Evolutionary conservation across 2,329 filamentous ascomycete genomes (phyloP).

Genomic region (Akanthomyces muscarius): DNA sequence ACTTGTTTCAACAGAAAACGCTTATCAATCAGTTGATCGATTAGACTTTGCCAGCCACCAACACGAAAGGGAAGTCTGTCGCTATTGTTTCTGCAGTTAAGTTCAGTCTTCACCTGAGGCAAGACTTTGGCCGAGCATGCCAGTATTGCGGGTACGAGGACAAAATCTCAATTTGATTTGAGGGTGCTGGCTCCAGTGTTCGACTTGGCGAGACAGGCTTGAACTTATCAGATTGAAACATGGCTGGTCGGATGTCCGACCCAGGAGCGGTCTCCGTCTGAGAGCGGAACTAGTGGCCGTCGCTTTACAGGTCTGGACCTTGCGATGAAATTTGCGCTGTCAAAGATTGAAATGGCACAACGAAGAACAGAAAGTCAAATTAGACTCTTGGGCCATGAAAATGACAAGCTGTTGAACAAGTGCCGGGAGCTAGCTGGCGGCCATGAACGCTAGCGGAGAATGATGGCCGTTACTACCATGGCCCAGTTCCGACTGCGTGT

Average conservation of each 20-base stretch:
- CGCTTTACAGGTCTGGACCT: background rate
- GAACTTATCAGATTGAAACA: conserved; percentile 1
- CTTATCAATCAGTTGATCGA: background rate
- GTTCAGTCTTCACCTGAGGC: background rate
- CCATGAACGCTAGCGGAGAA: background rate
- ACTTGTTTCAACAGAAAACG: background rate
- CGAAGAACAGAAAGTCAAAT: background rate
- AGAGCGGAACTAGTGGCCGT: background rate
- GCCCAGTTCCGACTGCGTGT: background rate
- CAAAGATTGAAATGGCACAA: background rate
- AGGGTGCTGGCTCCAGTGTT: background rate
- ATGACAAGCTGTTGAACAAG: background rate
- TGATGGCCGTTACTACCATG: background rate
- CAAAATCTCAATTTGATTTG: background rate
- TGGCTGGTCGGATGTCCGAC: conserved; percentile 6
- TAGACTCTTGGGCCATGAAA: background rate
- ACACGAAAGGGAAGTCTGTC: background rate
- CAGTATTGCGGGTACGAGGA: background rate
- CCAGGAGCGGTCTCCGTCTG: background rate
- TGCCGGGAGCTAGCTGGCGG: background rate
- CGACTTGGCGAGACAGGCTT: background rate
- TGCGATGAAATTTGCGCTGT: background rate
- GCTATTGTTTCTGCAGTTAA: background rate
- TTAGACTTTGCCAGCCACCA: background rate
- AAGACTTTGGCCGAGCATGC: background rate